A percentile compares a stretch with the other conserved stretches of the same genome.
These are phyloP conservation scores for Aspergillus fumigatus DNA, from an alignment of 2,329 filamentous ascomycete species.

Conservation along the genomic window DNA sequence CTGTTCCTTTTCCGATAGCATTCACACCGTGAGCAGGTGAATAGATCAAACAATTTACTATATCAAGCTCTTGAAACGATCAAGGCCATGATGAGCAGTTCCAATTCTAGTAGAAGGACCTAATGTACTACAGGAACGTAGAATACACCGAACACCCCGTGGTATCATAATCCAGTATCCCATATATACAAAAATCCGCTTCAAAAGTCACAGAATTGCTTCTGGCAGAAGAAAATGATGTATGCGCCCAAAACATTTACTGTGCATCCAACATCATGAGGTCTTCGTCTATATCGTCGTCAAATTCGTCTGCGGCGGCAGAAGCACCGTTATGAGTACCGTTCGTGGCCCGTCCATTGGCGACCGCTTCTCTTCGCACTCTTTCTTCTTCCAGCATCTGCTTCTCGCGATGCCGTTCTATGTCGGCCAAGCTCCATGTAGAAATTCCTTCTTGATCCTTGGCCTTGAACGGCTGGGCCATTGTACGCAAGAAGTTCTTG, in stretches of 20 bases:
- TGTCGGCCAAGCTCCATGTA: conserved; percentile 79
- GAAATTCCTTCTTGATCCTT: conserved; percentile 88
- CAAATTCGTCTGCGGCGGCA: conserved; percentile 32
- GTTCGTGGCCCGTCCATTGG: conserved; percentile 22
- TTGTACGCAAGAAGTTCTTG: conserved; percentile 81
- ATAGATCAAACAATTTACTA: background rate
- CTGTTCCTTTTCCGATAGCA: conserved; percentile 28
- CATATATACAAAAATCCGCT: conserved; percentile 6
- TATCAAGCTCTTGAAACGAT: background rate
- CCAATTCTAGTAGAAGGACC: background rate
- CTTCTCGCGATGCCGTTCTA: conserved; percentile 65
- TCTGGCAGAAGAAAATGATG: conserved; percentile 2
- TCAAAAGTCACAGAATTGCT: conserved; percentile 3
- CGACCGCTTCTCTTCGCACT: conserved; percentile 53
- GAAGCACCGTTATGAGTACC: conserved; percentile 20
- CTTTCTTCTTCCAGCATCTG: conserved; percentile 66
- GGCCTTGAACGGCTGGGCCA: conserved; percentile 83
- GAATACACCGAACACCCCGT: conserved; percentile 18
- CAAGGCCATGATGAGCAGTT: background rate
- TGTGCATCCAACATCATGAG: conserved; percentile 39
- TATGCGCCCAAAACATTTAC: conserved; percentile 13
- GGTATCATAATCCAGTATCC: conserved; percentile 22
- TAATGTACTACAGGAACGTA: background rate
- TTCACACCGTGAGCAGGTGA: conserved; percentile 16
- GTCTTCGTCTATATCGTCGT: conserved; percentile 42